Evolutionary conservation across 495 filamentous ascomycete species (phyloP), one percentile per base, ranked within the genome.

Genomic region (Cercophora samala): DNA sequence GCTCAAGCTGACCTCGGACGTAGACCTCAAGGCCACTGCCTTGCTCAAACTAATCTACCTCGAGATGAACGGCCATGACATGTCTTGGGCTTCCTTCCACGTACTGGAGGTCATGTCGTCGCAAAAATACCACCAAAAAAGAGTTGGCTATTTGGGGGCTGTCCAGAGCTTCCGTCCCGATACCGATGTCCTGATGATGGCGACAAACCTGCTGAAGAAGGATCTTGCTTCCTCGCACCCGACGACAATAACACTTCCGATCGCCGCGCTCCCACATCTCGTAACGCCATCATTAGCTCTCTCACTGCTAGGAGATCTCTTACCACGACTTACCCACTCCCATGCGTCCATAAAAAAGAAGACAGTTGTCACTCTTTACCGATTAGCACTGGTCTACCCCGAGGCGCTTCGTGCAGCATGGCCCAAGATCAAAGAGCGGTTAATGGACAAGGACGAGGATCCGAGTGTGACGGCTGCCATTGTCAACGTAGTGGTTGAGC

Each of bases 1-100:
- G 22, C 64, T 23, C 42, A 29, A 19, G 78, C 67, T 80, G 69
- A 37, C 8, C 42, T 58, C 18, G 60, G 5, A 37, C 46, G 51
- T 64, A 93, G 94, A 99, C 78, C 85, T 96, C 76, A 99, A 99
- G 82, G 92, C 95, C 13, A 97, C 93, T 11, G 96, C 95, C 52
- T 83, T 98, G 37, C 80, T 99, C 71, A 99, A 99, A 80, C 83
- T 99, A 64, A 89, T 96, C 51, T 99, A 99, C 75, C 85, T 99
- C 67, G 95, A 99, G 76, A 99, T 99, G 95, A 93, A 97, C 74
- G 95, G 95, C 13, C 91, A 99, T 73, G 95, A 99, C 79, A 99
- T 99, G 95, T 97, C 95, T 0, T 99, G 95, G 95, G 95, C 96
- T 21, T 92, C 93, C 9, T 99, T 99, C 77, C 91, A 98, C 76